Evolutionary conservation across 305 asterid species (phyloP).

Genomic region (Fraxinus paxiana): DNA sequence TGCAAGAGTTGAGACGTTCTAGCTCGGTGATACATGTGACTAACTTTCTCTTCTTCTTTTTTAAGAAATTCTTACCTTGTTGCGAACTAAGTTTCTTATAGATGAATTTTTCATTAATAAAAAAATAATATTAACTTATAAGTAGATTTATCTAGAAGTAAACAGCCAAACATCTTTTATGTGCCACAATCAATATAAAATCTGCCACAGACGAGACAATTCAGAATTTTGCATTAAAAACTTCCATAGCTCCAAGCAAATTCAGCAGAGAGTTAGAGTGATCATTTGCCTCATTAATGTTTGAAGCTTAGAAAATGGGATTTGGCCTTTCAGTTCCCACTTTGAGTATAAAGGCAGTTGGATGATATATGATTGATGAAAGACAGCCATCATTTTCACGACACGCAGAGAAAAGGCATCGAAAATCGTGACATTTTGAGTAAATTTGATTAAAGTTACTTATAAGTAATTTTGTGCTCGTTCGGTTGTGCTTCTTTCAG

Average conservation of each 20-base stretch:
- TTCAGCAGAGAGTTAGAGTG: not conserved
- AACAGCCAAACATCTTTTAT: not conserved
- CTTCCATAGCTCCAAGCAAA: conserved; percentile 22
- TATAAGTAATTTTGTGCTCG: not conserved
- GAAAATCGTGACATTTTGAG: not conserved
- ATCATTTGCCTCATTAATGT: conserved; percentile 26
- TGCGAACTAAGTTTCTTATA: not conserved
- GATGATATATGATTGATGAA: not conserved
- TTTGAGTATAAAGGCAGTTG: not conserved
- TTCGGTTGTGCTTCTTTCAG: not conserved
- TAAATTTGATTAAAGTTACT: not conserved
- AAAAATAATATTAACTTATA: not conserved
- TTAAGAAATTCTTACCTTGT: no score
- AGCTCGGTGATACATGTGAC: not conserved
- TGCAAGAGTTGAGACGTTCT: not conserved
- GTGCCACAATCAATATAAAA: not conserved
- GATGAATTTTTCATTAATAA: not conserved
- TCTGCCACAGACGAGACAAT: conserved; percentile 23
- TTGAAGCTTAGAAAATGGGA: conserved; percentile 13
- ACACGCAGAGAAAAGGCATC: not conserved
- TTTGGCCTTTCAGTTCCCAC: not conserved
- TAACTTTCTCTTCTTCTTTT: no score
- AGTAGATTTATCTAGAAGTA: not conserved
- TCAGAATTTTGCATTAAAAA: not conserved
- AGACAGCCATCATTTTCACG: not conserved